phyloP scores from a whole-genome alignment of 768 basidiomycete genomes.

The Leccinum ochraceum region DNA sequence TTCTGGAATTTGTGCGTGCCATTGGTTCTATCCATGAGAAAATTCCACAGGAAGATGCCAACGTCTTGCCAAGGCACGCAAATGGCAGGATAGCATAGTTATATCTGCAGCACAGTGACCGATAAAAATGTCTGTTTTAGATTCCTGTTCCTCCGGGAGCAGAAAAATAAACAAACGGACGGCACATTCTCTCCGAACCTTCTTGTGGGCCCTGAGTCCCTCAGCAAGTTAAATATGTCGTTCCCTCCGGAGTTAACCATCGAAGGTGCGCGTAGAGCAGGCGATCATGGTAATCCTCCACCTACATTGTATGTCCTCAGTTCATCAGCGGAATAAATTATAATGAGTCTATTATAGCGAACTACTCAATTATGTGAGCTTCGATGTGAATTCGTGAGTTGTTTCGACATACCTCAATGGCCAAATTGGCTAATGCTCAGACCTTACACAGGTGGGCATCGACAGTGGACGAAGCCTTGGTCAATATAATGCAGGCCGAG shows the following conservation, averaged over 20 bases:
- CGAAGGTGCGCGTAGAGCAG: not conserved
- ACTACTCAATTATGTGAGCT: not conserved
- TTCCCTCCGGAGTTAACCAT: not conserved
- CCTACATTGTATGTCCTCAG: not conserved
- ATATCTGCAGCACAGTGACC: not conserved
- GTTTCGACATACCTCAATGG: not conserved
- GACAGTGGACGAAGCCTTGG: not conserved
- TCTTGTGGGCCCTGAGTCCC: too few species aligned
- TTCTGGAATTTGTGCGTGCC: not conserved
- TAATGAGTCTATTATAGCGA: constrained; percentile 6
- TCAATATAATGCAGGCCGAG: not conserved
- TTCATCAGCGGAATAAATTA: not conserved
- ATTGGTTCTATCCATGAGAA: not conserved
- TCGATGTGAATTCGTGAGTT: constrained; percentile 11
- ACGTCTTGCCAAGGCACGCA: constrained; percentile 4
- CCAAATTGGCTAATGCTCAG: not conserved
- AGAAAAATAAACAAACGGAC: not conserved
- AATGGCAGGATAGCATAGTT: not conserved
- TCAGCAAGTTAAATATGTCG: not conserved
- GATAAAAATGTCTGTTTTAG: not conserved
- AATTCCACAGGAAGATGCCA: constrained; percentile 8
- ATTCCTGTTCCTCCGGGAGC: not conserved
- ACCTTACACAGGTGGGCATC: constrained; percentile 1
- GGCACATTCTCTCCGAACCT: not conserved
- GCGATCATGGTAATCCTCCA: fast-evolving